A percentile compares a stretch with the other conserved stretches of the same genome.
phyloP scores from a whole-genome alignment of 331 rosid species.

The Acacia pycnantha region DNA sequence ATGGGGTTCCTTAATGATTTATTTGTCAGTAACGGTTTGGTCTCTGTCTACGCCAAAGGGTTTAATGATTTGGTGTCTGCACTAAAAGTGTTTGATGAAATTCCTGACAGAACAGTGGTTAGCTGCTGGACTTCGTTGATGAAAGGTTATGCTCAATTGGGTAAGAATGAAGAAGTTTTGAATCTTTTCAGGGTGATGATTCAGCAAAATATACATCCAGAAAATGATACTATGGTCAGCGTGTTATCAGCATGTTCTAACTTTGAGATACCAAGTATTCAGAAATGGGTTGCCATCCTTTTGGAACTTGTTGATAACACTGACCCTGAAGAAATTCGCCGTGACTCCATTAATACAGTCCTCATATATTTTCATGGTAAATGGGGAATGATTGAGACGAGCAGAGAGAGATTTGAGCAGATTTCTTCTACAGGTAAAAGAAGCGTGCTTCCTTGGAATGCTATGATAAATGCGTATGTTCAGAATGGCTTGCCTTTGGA shows the following conservation, averaged over 20 bases:
- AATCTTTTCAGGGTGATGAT: slow-evolving; percentile 44
- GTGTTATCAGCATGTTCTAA: slow-evolving; percentile 68
- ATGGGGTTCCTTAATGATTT: slow-evolving; percentile 40
- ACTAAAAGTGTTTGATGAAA: slow-evolving; percentile 56
- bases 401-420: slow-evolving; percentile 44
- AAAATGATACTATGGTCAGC: slow-evolving; percentile 52
- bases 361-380: slow-evolving; percentile 54
- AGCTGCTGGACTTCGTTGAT: slow-evolving; percentile 62
- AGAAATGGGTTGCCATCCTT: slow-evolving; percentile 47
- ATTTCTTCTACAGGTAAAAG: slow-evolving; percentile 42
- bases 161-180: slow-evolving; percentile 47
- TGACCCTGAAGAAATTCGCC: slow-evolving; percentile 13
- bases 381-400: slow-evolving; percentile 46
- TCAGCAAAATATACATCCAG: slow-evolving; percentile 42
- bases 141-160: slow-evolving; percentile 46
- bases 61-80: slow-evolving; percentile 43
- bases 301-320: slow-evolving; percentile 11
- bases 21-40: slow-evolving; percentile 45
- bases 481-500: slow-evolving; percentile 55
- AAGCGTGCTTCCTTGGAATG: slow-evolving; percentile 59
- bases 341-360: slow-evolving; percentile 38
- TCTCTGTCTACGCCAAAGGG: slow-evolving; percentile 42
- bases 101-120: slow-evolving; percentile 38
- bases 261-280: slow-evolving; percentile 42
- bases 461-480: slow-evolving; percentile 55